Conservation (phyloP, 2,329 filamentous ascomycete genomes). For the Aureobasidium sp. region DNA sequence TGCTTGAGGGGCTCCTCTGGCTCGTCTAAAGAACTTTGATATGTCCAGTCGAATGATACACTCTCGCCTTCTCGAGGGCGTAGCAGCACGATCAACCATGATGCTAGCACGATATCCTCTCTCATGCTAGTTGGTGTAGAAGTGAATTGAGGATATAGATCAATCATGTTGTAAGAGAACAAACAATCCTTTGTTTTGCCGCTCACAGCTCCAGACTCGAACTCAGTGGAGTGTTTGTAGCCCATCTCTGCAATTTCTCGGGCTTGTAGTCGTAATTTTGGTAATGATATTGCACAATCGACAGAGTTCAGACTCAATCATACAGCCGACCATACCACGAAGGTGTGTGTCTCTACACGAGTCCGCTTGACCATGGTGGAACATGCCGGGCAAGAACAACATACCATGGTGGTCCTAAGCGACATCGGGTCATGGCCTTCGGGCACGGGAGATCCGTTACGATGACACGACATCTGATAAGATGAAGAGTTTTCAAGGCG, state of each 20-base stretch:
- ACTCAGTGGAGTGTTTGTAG: neutral
- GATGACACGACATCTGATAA: slow-evolving; percentile 13
- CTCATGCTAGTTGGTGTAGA: slow-evolving; percentile 23
- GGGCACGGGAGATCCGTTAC: neutral
- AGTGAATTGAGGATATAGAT: neutral
- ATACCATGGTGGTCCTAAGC: neutral
- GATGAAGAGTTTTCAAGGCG: slow-evolving; percentile 10
- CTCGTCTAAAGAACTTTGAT: slow-evolving; percentile 18
- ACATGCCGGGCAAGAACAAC: neutral
- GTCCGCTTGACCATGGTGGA: neutral
- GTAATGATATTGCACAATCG: neutral
- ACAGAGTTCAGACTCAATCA: neutral
- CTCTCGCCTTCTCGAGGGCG: slow-evolving; percentile 34
- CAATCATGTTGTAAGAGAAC: neutral
- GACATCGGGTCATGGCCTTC: neutral
- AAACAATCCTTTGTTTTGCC: neutral
- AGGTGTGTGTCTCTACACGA: neutral
- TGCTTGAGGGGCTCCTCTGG: neutral
- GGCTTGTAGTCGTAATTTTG: neutral
- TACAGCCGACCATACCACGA: neutral
- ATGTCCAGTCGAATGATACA: slow-evolving; percentile 34
- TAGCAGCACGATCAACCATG: slow-evolving; percentile 40
- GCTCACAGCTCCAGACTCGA: neutral
- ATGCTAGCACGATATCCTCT: slow-evolving; percentile 35
- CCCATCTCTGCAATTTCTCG: neutral